phyloP scores from a whole-genome alignment of 1,284 basidiomycete species.

The Naganishia albida region DNA sequence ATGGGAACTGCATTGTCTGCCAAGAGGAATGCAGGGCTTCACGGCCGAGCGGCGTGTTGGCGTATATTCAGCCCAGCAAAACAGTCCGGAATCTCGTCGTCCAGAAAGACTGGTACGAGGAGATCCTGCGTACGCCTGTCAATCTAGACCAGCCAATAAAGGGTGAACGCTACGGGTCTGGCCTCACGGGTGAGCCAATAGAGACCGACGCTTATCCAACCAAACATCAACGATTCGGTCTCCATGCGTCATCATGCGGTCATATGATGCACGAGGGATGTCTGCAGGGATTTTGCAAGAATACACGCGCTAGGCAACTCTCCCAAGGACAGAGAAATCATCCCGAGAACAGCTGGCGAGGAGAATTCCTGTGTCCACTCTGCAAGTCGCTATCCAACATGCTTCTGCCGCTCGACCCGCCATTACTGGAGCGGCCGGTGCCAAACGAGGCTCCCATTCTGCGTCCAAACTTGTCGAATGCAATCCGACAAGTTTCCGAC shows the following conservation, averaged over 20 bases:
- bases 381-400: slow-evolving; percentile 97
- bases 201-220: slow-evolving; percentile 65
- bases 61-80: slow-evolving; percentile 84
- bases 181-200: slow-evolving; percentile 41
- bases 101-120: slow-evolving; percentile 69
- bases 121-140: slow-evolving; percentile 66
- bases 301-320: slow-evolving; percentile 84
- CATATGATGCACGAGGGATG: slow-evolving; percentile 98
- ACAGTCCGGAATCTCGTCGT: slow-evolving; percentile 77
- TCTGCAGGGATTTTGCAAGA: slow-evolving; percentile 85
- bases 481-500: slow-evolving; percentile 29
- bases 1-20: slow-evolving; percentile 95
- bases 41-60: slow-evolving; percentile 83
- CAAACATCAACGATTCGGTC: slow-evolving; percentile 73
- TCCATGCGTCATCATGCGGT: slow-evolving; percentile 86
- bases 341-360: slow-evolving; percentile 86
- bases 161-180: slow-evolving; percentile 42
- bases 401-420: slow-evolving; percentile 75
- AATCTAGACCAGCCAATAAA: slow-evolving; percentile 63
- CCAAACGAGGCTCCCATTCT: slow-evolving; percentile 21
- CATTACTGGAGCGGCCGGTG: slow-evolving; percentile 36
- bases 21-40: slow-evolving; percentile 83
- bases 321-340: slow-evolving; percentile 90
- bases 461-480: slow-evolving; percentile 33
- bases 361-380: slow-evolving; percentile 96